Evolutionary conservation across 2,329 filamentous ascomycete genomes (phyloP).

Genomic region (Dryadomyces quercivorus): DNA sequence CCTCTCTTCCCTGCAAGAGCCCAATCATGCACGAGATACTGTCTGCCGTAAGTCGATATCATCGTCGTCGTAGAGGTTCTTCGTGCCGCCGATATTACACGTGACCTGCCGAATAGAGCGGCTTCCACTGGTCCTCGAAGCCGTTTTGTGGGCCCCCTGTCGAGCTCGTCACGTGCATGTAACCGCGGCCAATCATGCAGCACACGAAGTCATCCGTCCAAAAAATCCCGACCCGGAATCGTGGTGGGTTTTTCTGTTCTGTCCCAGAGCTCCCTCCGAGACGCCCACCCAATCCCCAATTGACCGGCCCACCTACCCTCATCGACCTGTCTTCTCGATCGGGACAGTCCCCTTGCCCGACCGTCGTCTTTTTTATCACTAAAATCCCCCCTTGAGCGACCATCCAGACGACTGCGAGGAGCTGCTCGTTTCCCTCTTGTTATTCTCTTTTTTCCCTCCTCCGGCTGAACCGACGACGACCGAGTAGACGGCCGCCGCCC

Average conservation of each 20-base stretch:
- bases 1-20: too few relatives aligned
- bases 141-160: neutral
- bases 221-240: constrained; percentile 4
- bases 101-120: too few relatives aligned
- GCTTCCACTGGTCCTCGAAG: too few relatives aligned
- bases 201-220: constrained; percentile 13
- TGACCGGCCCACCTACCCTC: neutral
- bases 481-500: neutral
- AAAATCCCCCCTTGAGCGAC: neutral
- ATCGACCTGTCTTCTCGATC: neutral
- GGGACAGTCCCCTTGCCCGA: neutral
- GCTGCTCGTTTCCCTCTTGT: neutral
- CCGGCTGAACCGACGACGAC: neutral
- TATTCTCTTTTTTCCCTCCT: neutral
- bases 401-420: neutral
- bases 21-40: too few relatives aligned
- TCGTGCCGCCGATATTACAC: too few relatives aligned
- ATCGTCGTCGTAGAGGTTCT: too few relatives aligned
- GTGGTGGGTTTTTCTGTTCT: neutral
- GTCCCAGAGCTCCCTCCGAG: neutral
- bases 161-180: neutral
- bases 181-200: constrained; percentile 10
- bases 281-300: neutral
- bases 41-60: too few relatives aligned
- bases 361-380: neutral